Base-by-base conservation (phyloP, 2,329 filamentous ascomycete genomes). In the Monilinia aucupariae region DNA sequence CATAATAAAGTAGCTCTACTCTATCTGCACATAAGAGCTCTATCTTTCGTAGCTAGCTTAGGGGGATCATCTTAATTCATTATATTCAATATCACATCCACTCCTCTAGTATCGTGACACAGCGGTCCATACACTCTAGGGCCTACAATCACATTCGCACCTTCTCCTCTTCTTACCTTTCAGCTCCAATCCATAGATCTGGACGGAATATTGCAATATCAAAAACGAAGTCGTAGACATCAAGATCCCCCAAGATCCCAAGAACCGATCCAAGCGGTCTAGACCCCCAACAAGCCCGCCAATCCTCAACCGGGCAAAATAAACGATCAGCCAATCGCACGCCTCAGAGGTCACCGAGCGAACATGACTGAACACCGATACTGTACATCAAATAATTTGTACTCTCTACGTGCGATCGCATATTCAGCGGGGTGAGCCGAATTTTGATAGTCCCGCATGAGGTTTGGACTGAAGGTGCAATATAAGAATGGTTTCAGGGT, bases 271-370 rank as follows among this genome's bases (percentile, higher is more conserved):
- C 6, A 30, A 39, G 43, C 45, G 60, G 61, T 64, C 66, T 67
- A 62, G 66, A 67, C 60, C 59, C 52, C 59, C n/a, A 20, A 22
- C 17, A 32, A 30, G 32, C 20, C 39, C 53, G 25, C 59, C 59
- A 68, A 49, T 30, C 67, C 58, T 41, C 59, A 67, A 62, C 64
- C 37, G 63, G 67, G 59, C 20, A 68, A 68, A 68, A 66, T 68
- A 68, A 54, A 67, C 67, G 67, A 68, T 48, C 22, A 55, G 32
- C 59, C 59, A 54, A 61, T 56, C 32, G 22, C 27, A 12, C 32
- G 41, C 56, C 20, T 22, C 34, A 52, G 34, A 45, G 58, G 25
- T 60, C 51, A 62, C 53, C 43, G 52, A 61, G 41, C 8, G 58
- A 60, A 52, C 58, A 59, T 53, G 13, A 20, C 52, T 55, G 52